Evolutionary conservation across 2,329 filamentous ascomycete species (phyloP), one percentile per base, ranked within the genome.

Genomic region (Daldinia sp.): DNA sequence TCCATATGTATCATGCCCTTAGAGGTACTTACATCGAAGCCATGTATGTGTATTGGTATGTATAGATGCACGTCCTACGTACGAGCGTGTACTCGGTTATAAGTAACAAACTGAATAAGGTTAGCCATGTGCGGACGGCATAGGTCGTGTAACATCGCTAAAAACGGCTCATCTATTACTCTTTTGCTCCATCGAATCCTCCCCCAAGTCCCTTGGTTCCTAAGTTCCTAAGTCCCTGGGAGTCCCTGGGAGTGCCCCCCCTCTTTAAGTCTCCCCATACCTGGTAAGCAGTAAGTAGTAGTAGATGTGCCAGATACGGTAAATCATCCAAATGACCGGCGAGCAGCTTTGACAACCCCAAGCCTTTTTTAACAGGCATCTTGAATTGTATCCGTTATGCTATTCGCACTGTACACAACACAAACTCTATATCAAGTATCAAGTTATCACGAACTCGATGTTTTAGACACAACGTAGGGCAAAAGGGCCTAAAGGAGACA

Each of bases 121-220:
- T 63, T 68, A 66, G 59, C 62, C 62, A 68, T 68, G 62, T 65
- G 63, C 59, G 47, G 62, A 61, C 62, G 59, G 62, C 56, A 63
- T 60, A 35, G 45, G 57, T 29, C 19, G 65, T 68, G 65, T 61
- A 66, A 68, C 65, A 34, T 66, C 65, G 65, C 65, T 61, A 61
- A 59, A 48, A 51, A 50, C 45, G 59, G 59, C 47, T 48, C 59
- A 41, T 53, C 23, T 45, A 41, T 25, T 54, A 57, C 39, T 57
- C 34, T 45, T 21, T 48, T 34, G 34, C 47, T 35, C 19, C 13
- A 15, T 60, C 47, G 30, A 63, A 49, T 37, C 21, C 51, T 13
- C 11, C 21, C 25, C 27, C 47, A 13, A 11, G n/a, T n/a, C n/a
- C n/a, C 21, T 37, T 8, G 8, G 8, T n/a, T 7, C 6, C 29